Evolutionary conservation across 2,329 filamentous ascomycete species (phyloP).

Genomic region (Exophiala dermatitidis): DNA sequence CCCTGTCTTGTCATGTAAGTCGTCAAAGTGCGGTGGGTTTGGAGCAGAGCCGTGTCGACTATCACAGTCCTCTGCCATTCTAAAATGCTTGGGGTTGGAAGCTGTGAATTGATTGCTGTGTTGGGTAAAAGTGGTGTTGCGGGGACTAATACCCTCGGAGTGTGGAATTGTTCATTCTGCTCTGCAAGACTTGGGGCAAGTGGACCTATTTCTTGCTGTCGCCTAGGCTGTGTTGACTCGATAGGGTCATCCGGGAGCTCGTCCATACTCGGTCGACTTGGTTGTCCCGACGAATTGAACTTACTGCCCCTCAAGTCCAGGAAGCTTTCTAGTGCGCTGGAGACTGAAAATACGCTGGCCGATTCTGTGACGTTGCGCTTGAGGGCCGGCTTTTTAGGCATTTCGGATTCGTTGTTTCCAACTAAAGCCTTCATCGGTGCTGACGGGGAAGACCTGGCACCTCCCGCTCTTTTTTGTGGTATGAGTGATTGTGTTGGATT

Average conservation of each 20-base stretch:
- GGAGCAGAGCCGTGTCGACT: conserved; percentile 15
- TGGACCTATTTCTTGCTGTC: not conserved
- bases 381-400: not conserved
- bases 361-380: not conserved
- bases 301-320: conserved; percentile 24
- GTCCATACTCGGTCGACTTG: not conserved
- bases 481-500: not conserved
- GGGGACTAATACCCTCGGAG: conserved; percentile 6
- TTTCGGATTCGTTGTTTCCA: not conserved
- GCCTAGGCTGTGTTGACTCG: conserved; percentile 17
- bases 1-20: conserved; percentile 14
- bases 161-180: not conserved
- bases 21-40: conserved; percentile 8
- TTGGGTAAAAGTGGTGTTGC: not conserved
- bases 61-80: conserved; percentile 12
- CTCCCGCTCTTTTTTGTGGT: conserved; percentile 8
- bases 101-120: not conserved
- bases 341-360: conserved; percentile 9
- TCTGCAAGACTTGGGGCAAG: not conserved
- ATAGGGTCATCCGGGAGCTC: conserved; percentile 22
- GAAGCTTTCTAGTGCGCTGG: conserved; percentile 19
- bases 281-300: conserved; percentile 13
- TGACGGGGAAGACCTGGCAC: not conserved
- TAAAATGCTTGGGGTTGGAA: not conserved
- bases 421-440: not conserved